These are phyloP conservation scores for Clitopilus passeckerianus DNA, from an alignment of 768 basidiomycete genomes.

Conservation along the genomic window DNA sequence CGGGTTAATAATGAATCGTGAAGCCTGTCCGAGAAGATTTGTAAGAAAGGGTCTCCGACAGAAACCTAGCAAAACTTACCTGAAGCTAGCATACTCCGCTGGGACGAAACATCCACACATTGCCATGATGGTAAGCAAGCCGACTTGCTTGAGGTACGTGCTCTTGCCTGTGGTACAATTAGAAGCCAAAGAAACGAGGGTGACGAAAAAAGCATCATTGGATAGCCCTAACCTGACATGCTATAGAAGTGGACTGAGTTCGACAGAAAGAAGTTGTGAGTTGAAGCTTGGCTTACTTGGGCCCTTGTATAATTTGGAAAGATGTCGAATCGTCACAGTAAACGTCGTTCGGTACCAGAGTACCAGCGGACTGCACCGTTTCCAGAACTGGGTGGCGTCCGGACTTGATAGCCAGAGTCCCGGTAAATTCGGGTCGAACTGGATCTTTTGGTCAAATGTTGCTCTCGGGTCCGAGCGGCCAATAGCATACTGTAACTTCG, in stretches of 20 bases:
- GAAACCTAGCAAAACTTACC: conserved; percentile 29
- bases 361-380: conserved; percentile 59
- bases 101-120: conserved; percentile 92
- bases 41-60: background rate
- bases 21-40: conserved; percentile 36
- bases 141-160: conserved; percentile 88
- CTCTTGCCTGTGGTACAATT: conserved; percentile 62
- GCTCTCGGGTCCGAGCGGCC: background rate
- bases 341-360: conserved; percentile 83
- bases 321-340: conserved; percentile 80
- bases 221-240: conserved; percentile 34
- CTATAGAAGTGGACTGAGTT: conserved; percentile 15
- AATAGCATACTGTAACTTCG: conserved; percentile 37
- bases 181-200: background rate
- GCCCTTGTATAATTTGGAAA: conserved; percentile 92
- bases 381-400: conserved; percentile 90
- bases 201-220: background rate
- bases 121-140: conserved; percentile 78
- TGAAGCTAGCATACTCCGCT: conserved; percentile 89
- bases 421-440: conserved; percentile 93
- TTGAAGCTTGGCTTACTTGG: conserved; percentile 54
- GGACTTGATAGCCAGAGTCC: conserved; percentile 82
- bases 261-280: background rate
- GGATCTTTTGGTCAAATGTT: background rate
- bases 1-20: conserved; percentile 83